A percentile compares a stretch with the other conserved stretches of the same genome.
phyloP scores from a whole-genome alignment of 179 eudicot genomes.

The Gypsophila paniculata region DNA sequence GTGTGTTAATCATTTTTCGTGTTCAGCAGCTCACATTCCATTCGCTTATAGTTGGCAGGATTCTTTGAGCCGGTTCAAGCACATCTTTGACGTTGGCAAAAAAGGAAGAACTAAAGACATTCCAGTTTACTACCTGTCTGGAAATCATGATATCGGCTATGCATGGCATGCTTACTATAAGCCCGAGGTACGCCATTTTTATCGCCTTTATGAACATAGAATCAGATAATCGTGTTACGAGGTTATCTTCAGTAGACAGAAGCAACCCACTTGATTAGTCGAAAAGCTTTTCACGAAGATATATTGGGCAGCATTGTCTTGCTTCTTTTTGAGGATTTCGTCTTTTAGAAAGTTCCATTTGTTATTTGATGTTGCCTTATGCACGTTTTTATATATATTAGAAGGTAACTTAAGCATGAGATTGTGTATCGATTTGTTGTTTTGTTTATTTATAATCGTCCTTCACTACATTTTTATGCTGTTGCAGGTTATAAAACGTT shows the following conservation, averaged over 20 bases:
- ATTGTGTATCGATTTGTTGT: background rate
- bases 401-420: background rate
- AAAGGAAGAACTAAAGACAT: conserved; percentile 40
- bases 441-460: background rate
- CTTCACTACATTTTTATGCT: conserved; percentile 14
- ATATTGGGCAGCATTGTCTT: no score
- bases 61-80: conserved; percentile 75
- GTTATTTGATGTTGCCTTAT: background rate
- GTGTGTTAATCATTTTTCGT: background rate
- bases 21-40: conserved; percentile 21
- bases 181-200: conserved; percentile 51
- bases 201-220: no score
- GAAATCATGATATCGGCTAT: conserved; percentile 93
- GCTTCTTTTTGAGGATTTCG: background rate
- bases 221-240: no score
- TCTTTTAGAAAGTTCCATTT: background rate
- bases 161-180: conserved; percentile 44
- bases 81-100: conserved; percentile 62
- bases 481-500: conserved; percentile 62
- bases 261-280: no score
- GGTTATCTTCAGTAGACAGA: no score
- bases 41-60: conserved; percentile 76
- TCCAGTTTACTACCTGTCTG: conserved; percentile 58
- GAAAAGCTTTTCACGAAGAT: no score
- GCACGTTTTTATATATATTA: background rate